Percentiles rank a stretch among this genome's conserved stretches.
These are phyloP conservation scores for Neotropicomus parvogracilis DNA, from an alignment of 1,284 basidiomycete genomes.

Conservation along the genomic window DNA sequence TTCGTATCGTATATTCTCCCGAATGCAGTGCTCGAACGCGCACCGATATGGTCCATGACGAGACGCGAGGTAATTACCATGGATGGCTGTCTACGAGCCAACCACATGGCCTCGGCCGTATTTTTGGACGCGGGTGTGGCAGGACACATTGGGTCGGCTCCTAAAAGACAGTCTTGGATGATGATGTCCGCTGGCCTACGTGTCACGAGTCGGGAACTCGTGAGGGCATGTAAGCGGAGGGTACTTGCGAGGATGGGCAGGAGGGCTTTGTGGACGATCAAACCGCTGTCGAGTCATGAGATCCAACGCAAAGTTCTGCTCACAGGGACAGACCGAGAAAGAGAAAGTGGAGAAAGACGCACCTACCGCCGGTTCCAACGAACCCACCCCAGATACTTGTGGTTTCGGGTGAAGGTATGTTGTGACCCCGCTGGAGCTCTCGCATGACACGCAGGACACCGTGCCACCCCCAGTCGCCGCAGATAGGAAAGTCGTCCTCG, in stretches of 20 bases:
- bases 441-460: conserved; percentile 35
- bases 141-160: conserved; percentile 36
- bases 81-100: conserved; percentile 3
- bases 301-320: too few relatives aligned
- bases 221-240: conserved; percentile 34
- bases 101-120: conserved; percentile 1
- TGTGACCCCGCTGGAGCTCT: conserved; percentile 28
- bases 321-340: too few relatives aligned
- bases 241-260: conserved; percentile 34
- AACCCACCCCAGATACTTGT: conserved; percentile 35
- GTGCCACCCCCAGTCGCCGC: conserved; percentile 33
- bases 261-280: conserved; percentile 38
- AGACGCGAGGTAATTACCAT: conserved; percentile 40
- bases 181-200: conserved; percentile 39
- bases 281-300: conserved; percentile 30
- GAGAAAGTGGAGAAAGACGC: conserved; percentile 1
- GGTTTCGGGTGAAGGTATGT: conserved; percentile 5
- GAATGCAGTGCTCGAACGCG: conserved; percentile 32
- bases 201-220: conserved; percentile 21
- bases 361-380: conserved; percentile 43
- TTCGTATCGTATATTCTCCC: conserved; percentile 31
- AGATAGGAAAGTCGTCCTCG: conserved; percentile 44
- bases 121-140: conserved; percentile 10
- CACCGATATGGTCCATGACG: conserved; percentile 41
- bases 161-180: conserved; percentile 42